Base-by-base conservation (phyloP, 768 basidiomycete genomes). In the Phaeotremella fagi region DNA sequence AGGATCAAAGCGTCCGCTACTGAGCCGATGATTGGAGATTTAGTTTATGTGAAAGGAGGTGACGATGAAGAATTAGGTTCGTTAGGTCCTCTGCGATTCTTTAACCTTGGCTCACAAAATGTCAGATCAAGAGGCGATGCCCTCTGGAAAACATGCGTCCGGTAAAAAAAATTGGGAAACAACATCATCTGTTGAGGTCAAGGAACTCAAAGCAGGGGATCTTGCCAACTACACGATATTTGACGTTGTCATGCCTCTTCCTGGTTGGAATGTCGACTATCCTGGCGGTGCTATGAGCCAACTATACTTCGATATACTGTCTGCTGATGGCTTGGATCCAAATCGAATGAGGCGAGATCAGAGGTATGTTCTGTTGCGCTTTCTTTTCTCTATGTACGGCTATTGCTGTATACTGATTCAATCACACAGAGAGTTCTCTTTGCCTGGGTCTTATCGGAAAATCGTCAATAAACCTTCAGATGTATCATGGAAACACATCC, bases 171-270 rank as follows among this genome's bases (percentile, higher is more conserved):
- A 56, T 37, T 70, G 70, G 70, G 64, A 64, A 44, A 71, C 69
- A 3, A 53, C 70, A 1, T 70, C 69, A 5, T 53, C 48, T 15
- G 52, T 83, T 22, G 82, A 80, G 36, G 83, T 95, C 52, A 90
- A 86, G 75, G 83, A 83, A 2, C 75, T 99, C 49, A 83, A 83
- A 0, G 82, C 82, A 60, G 86, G 80, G 16, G 89, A 97, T 70
- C 73, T 90, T 42, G 45, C 45, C 64, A 83, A 86, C 52, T 86
- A 91, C 75, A 82, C 84, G 15, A 89, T 98, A 57, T 89, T 90
- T 66, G 94, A 99, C 74, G 87, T 98, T 51, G 82, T 98, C 57
- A 89, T 98, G 85, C 92, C 95, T n/a, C 77, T 98, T 18, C 92
- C 95, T 25, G 95, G 95, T 3, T 90, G 84, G 59, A 89, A 94